A percentile compares a stretch with the other conserved stretches of the same genome.
Conservation (phyloP, 1,284 basidiomycete genomes). For the Irpex sp. region DNA sequence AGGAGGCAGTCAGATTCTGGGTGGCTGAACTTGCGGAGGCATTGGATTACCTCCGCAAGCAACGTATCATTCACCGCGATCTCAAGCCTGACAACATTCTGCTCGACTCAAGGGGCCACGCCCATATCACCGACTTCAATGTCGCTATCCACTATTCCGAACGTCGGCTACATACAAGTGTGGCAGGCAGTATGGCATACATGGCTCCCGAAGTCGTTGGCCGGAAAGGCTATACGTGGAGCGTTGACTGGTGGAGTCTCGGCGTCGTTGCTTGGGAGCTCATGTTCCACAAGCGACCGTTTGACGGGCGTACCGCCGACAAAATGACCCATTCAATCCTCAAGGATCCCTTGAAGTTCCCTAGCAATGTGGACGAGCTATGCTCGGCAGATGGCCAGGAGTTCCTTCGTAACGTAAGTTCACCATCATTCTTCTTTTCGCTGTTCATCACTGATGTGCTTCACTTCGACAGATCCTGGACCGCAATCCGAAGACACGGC, state of each 20-base stretch:
- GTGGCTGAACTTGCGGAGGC: conserved; percentile 85
- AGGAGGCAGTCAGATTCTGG: conserved; percentile 87
- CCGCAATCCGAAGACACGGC: conserved; percentile 73
- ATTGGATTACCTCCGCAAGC: conserved; percentile 85
- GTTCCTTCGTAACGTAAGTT: conserved; percentile 45
- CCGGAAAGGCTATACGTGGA: conserved; percentile 80
- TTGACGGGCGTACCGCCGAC: conserved; percentile 83
- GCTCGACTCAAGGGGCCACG: conserved; percentile 89
- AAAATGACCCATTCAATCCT: conserved; percentile 82
- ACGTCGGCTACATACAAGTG: conserved; percentile 80
- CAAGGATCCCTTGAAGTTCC: conserved; percentile 62
- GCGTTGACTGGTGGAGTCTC: conserved; percentile 94
- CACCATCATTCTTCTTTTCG: background rate
- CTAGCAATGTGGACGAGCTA: conserved; percentile 44
- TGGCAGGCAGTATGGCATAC: conserved; percentile 97
- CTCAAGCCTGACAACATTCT: conserved; percentile 97
- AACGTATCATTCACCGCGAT: conserved; percentile 93
- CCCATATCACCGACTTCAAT: conserved; percentile 97
- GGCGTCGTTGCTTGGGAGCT: conserved; percentile 90
- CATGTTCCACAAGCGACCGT: conserved; percentile 84
- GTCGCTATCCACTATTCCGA: conserved; percentile 97
- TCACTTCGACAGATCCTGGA: conserved; percentile 69
- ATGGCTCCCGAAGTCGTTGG: conserved; percentile 94
- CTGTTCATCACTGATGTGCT: conserved; percentile 10
- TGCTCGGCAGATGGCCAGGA: conserved; percentile 35